A percentile compares a stretch with the other conserved stretches of the same genome.
Conservation (phyloP, 495 filamentous ascomycete genomes). For the Tirmania nivea region DNA sequence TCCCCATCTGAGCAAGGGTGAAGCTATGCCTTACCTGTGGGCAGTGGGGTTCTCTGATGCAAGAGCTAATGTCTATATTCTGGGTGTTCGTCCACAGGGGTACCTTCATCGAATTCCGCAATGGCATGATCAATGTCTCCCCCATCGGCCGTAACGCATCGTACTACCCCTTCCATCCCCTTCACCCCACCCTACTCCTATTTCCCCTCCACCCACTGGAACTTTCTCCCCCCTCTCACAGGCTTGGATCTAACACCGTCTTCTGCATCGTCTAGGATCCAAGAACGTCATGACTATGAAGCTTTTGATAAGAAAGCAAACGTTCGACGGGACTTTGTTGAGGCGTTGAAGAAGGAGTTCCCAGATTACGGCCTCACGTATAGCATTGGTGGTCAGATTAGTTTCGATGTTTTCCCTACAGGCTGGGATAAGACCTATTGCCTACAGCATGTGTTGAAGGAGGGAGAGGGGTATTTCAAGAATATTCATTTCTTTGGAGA, state of each 20-base stretch:
- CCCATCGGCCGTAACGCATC: constrained; percentile 78
- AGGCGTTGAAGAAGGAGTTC: constrained; percentile 57
- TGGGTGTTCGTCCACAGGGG: constrained; percentile 29
- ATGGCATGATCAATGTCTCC: constrained; percentile 90
- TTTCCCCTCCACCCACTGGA: background rate
- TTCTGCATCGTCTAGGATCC: constrained; percentile 21
- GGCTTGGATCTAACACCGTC: background rate
- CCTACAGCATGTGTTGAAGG: constrained; percentile 62
- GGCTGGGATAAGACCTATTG: constrained; percentile 99
- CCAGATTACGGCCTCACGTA: constrained; percentile 64
- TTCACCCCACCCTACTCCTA: background rate
- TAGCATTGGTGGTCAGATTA: constrained; percentile 90
- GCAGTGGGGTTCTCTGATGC: background rate
- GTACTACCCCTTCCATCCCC: constrained; percentile 1
- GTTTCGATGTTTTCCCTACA: constrained; percentile 89
- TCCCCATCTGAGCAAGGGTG: no score
- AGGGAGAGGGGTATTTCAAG: constrained; percentile 45
- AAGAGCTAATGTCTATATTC: background rate
- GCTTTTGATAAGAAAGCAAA: constrained; percentile 54
- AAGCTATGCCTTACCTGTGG: no score
- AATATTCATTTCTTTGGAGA: constrained; percentile 97
- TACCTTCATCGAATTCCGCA: constrained; percentile 91
- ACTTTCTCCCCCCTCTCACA: background rate
- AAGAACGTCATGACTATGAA: constrained; percentile 63
- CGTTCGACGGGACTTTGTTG: constrained; percentile 50